These are phyloP conservation scores for Digitaria exilis DNA, from an alignment of 202 grass and related monocot species.

Conservation along the genomic window DNA sequence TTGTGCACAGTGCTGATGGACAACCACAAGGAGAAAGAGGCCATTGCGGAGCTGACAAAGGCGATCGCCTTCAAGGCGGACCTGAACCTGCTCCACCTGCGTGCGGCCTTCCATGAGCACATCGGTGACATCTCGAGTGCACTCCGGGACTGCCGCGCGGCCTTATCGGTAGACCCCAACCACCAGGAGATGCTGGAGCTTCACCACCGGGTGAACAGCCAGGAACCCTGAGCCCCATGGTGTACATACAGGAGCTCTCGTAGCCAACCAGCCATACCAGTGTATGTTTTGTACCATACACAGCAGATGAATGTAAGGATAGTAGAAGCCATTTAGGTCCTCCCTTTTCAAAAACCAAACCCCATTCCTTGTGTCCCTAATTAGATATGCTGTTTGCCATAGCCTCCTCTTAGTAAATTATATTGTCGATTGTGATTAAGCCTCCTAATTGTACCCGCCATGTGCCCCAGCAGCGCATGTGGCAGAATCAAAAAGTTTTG, in stretches of 20 bases:
- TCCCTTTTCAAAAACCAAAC: slow-evolving; percentile 5
- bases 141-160: slow-evolving; percentile 82
- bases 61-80: slow-evolving; percentile 95
- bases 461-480: slow-evolving; percentile 38
- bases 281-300: slow-evolving; percentile 75
- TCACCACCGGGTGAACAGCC: slow-evolving; percentile 90
- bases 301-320: slow-evolving; percentile 50
- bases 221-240: slow-evolving; percentile 72
- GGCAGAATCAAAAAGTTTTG: slow-evolving; percentile 46
- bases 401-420: slow-evolving; percentile 45
- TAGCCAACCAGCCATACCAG: slow-evolving; percentile 47
- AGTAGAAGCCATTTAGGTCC: slow-evolving; percentile 41
- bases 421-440: slow-evolving; percentile 48
- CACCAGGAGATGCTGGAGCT: slow-evolving; percentile 99
- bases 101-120: slow-evolving; percentile 95
- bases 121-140: slow-evolving; percentile 71
- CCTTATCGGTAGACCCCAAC: slow-evolving; percentile 95
- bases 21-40: slow-evolving; percentile 97
- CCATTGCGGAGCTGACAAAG: slow-evolving; percentile 78
- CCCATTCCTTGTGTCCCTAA: slow-evolving; percentile 36
- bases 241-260: slow-evolving; percentile 55
- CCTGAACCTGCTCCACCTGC: slow-evolving; percentile 91
- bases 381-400: slow-evolving; percentile 46
- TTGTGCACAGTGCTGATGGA: slow-evolving; percentile 89
- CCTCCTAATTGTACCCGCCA: slow-evolving; percentile 35